These are phyloP conservation scores for Hanseniaspora sp. DNA, from an alignment of 1,139 yeast species.

Conservation along the genomic window DNA sequence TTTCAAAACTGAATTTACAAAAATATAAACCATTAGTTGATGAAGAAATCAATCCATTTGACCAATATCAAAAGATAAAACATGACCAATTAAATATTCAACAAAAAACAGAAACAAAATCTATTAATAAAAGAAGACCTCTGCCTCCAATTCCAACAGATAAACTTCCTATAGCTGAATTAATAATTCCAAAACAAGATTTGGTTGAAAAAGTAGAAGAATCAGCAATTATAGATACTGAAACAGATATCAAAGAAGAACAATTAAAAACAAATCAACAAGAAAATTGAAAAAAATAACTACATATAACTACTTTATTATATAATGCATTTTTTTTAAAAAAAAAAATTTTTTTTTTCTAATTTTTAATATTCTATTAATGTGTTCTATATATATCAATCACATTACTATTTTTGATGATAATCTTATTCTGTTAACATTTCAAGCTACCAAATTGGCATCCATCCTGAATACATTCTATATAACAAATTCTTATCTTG, in stretches of 20 bases:
- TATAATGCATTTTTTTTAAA: too few relatives aligned
- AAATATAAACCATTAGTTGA: not conserved
- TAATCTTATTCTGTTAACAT: not conserved
- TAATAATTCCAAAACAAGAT: constrained; percentile 6
- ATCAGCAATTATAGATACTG: not conserved
- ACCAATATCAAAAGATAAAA: not conserved
- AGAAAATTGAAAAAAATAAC: too few relatives aligned
- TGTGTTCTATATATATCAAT: not conserved
- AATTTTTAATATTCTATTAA: too few relatives aligned
- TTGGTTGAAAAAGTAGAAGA: not conserved
- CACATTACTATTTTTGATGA: not conserved
- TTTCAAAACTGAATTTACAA: not conserved
- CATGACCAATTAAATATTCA: not conserved
- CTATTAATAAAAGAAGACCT: constrained; percentile 8
- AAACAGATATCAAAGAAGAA: not conserved
- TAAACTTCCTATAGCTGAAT: constrained; percentile 13
- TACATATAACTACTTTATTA: too few relatives aligned
- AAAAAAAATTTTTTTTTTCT: too few relatives aligned
- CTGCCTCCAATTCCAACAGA: constrained; percentile 20
- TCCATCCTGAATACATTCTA: constrained; percentile 94
- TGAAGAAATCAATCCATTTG: not conserved
- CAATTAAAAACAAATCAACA: too few relatives aligned
- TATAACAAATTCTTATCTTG: constrained; percentile 58
- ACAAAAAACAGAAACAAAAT: not conserved
- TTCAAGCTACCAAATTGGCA: constrained; percentile 48